Evolutionary conservation across 345 rosid genomes (phyloP).

Genomic region (Heritiera littoralis): DNA sequence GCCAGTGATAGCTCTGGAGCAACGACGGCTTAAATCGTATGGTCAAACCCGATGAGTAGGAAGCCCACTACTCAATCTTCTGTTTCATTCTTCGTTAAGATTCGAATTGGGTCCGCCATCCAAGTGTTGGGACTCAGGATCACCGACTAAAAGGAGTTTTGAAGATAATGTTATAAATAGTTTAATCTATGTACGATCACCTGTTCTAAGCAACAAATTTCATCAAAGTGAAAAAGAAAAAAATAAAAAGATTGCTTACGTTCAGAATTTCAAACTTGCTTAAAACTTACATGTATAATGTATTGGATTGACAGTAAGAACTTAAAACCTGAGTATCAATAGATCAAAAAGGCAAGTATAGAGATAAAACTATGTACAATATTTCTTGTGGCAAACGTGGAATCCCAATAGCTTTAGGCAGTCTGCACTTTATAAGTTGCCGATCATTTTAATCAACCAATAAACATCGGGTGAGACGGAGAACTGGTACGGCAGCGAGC

Average conservation of each 20-base stretch:
- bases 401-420: neutral
- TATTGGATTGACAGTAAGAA: neutral
- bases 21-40: neutral
- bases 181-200: neutral
- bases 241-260: neutral
- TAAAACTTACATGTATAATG: slow-evolving; percentile 4
- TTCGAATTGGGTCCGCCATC: too few relatives aligned
- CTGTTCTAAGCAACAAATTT: neutral
- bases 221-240: neutral
- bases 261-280: neutral
- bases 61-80: neutral
- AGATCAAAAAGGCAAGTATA: neutral
- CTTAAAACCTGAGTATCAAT: neutral
- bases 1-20: neutral
- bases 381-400: neutral
- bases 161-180: neutral
- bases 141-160: neutral
- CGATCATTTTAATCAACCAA: neutral
- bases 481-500: neutral
- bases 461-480: neutral
- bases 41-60: neutral
- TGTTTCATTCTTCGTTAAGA: neutral
- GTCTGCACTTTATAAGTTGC: neutral
- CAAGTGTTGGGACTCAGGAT: neutral
- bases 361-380: slow-evolving; percentile 1